Evolutionary conservation across 2,329 filamentous ascomycete genomes (phyloP).

Genomic region (Microdochium paspali): DNA sequence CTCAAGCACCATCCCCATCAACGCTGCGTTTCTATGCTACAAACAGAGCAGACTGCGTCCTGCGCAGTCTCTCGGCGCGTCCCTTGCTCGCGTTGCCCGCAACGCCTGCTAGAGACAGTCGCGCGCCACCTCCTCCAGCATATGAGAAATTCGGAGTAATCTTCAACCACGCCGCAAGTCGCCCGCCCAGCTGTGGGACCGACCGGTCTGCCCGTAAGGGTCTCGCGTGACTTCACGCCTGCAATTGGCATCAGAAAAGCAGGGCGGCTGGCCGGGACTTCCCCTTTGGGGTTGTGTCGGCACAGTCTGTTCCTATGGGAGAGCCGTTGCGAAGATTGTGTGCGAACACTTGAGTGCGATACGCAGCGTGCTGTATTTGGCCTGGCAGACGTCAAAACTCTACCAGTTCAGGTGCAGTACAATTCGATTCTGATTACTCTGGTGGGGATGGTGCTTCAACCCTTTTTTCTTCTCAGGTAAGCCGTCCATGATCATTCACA

Average conservation of each 20-base stretch:
- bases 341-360: conserved; percentile 89
- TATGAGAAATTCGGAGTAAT: conserved; percentile 99
- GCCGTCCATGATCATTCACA: conserved; percentile 6
- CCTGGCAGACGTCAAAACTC: conserved; percentile 15
- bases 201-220: conserved; percentile 71
- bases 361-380: conserved; percentile 60
- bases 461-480: conserved; percentile 24
- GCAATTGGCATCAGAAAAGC: conserved; percentile 93
- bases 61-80: conserved; percentile 19
- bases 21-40: conserved; percentile 95
- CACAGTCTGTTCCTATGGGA: conserved; percentile 62
- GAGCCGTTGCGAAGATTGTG: conserved; percentile 92
- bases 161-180: conserved; percentile 50
- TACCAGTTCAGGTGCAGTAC: conserved; percentile 35
- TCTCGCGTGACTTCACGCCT: conserved; percentile 73
- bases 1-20: conserved; percentile 74
- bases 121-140: conserved; percentile 36
- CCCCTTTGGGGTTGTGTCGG: conserved; percentile 8
- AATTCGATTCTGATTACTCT: conserved; percentile 94
- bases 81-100: conserved; percentile 19
- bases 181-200: conserved; percentile 30
- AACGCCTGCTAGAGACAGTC: conserved; percentile 3
- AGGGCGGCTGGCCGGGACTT: conserved; percentile 36
- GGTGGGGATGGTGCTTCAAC: conserved; percentile 66
- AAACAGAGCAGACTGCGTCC: conserved; percentile 45